Base-by-base conservation (phyloP, 148 eudicot species). In the Fallopia convolvulus region DNA sequence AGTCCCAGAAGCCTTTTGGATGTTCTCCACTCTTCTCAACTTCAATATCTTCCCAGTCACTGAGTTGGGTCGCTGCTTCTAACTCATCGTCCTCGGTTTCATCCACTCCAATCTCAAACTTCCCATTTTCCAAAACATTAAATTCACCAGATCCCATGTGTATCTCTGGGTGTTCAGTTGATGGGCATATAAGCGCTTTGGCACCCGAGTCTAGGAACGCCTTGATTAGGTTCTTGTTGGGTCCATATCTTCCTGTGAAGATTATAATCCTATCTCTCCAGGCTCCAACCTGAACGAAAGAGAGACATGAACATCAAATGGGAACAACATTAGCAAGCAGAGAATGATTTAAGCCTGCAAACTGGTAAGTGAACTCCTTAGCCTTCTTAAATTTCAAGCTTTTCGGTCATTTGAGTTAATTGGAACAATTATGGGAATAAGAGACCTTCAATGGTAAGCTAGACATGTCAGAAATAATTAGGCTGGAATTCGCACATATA, bases 11-110 rank as follows among this genome's bases (percentile, higher is more conserved):
- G 23, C 79, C 76, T 74, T 49, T 78, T 4, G 87, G 76, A 21
- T 77, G 78, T 47, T 92, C 97, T 33, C 83, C 83, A 73, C 20
- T 81, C 83, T 79, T 89, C 78, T 94, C 99, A 17, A 87, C 78
- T 74, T 92, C 99, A 33, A 88, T 88, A 66, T 94, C 98, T 81
- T 94, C 99, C 99, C 99, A 94, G 72, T 94, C 99, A 65, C 99
- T 94, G 56, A 74, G 75, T 40, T 97, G 96, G 79, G 96, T 92
- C 46, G 75, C 65, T 72, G 93, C 91, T 76, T 88, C 94, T 4
- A 71, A 60, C 33, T 89, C 90, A 3, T 89, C 97, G 2, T 92
- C 97, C 26, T 92, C 98, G 80, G 78, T 84, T 71, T 90, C 98
- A 40, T 90, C 98, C 74, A 86, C 97, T 30, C 94, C 97, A 55